A percentile compares a stretch with the other conserved stretches of the same genome.
These are phyloP conservation scores for Trapa bicornis DNA, from an alignment of 345 rosid species.

Conservation along the genomic window DNA sequence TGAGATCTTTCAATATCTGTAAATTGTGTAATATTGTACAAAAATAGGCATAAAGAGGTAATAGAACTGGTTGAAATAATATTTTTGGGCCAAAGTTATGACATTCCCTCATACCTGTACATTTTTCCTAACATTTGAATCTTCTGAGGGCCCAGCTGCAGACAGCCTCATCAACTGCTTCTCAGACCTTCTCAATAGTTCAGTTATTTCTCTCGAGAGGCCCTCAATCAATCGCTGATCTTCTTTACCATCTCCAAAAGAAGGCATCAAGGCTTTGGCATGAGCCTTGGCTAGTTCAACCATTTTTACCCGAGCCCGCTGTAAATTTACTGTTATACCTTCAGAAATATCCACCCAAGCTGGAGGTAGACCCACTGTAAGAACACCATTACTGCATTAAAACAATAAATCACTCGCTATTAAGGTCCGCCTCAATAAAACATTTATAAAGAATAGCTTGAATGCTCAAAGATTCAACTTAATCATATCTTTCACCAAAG, in stretches of 20 bases:
- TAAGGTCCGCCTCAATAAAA: neutral
- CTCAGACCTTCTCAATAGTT: conserved; percentile 69
- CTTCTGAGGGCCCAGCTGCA: conserved; percentile 69
- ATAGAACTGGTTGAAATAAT: neutral
- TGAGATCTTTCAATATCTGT: neutral
- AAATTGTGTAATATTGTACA: neutral
- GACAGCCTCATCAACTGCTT: conserved; percentile 63
- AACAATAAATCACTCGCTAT: conserved; percentile 5
- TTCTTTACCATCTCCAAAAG: conserved; percentile 94
- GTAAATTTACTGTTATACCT: conserved; percentile 75
- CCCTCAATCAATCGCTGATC: conserved; percentile 76
- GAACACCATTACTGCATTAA: conserved; percentile 61
- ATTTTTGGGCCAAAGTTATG: neutral
- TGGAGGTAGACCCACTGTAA: conserved; percentile 78
- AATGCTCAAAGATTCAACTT: neutral
- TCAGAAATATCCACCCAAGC: conserved; percentile 96
- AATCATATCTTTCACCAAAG: neutral
- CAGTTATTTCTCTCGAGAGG: conserved; percentile 77
- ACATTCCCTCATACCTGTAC: conserved; percentile 51
- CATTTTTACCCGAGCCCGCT: conserved; percentile 62
- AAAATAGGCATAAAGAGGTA: neutral
- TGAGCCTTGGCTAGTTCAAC: conserved; percentile 76
- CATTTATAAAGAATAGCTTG: neutral
- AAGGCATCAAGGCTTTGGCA: conserved; percentile 95
- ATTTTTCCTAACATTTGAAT: conserved; percentile 84